Conservation (phyloP, 768 basidiomycete species). For the Tulasnella sp. region DNA sequence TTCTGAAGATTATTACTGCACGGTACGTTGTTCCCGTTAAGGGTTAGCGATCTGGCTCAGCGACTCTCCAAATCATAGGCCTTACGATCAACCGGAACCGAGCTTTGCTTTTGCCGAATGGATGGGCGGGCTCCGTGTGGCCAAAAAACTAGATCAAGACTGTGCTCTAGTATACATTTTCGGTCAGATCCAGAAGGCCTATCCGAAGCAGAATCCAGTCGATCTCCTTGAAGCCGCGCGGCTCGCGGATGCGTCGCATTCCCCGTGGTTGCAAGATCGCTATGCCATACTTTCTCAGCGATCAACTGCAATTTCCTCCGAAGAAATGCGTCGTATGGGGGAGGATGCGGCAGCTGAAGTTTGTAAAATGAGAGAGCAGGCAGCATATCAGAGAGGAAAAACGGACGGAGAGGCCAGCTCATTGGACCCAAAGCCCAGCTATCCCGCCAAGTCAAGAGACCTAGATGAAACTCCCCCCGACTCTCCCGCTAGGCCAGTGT, state of each 20-base stretch:
- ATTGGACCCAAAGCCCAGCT: background rate
- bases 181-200: background rate
- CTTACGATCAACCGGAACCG: background rate
- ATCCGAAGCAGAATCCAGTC: background rate
- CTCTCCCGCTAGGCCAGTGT: too few relatives aligned
- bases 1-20: background rate
- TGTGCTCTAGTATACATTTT: background rate
- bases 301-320: background rate
- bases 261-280: background rate
- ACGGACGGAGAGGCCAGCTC: background rate
- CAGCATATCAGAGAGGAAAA: background rate
- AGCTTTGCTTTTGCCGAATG: background rate
- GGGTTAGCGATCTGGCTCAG: background rate
- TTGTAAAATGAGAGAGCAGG: background rate
- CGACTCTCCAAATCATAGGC: background rate
- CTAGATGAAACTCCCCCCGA: too few relatives aligned
- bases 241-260: background rate
- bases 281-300: background rate
- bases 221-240: background rate
- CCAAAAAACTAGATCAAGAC: background rate
- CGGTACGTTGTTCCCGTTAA: background rate
- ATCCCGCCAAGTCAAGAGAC: too few relatives aligned
- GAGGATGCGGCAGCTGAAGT: background rate
- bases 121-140: background rate
- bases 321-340: background rate